phyloP scores from a whole-genome alignment of 2,329 filamentous ascomycete species.

The Triangularia verruculosa region DNA sequence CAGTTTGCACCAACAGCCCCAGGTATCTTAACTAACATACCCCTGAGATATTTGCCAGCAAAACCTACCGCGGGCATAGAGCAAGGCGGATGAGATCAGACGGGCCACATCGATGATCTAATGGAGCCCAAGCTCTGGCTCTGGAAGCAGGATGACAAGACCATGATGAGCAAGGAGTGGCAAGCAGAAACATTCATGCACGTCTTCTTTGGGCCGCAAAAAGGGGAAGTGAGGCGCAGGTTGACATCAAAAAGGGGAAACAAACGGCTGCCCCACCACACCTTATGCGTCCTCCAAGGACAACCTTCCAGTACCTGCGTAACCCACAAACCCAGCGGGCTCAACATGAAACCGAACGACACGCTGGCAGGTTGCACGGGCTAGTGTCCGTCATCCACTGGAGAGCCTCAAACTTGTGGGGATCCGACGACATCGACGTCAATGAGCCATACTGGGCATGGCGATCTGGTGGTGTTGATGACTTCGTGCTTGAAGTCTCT shows the following conservation, averaged over 20 bases:
- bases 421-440: neutral
- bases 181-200: neutral
- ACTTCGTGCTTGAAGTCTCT: neutral
- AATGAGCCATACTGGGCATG: neutral
- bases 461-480: neutral
- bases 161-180: neutral
- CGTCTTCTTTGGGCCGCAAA: neutral
- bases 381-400: neutral
- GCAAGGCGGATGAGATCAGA: neutral
- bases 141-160: neutral
- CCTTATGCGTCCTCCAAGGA: neutral
- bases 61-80: neutral
- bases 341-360: neutral
- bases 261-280: slow-evolving; percentile 1
- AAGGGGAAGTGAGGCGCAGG: neutral
- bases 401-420: slow-evolving; percentile 1
- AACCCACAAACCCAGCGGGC: neutral
- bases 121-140: neutral
- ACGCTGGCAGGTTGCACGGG: neutral
- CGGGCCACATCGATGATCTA: neutral
- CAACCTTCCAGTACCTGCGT: neutral
- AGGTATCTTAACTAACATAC: neutral
- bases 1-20: neutral
- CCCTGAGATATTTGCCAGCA: neutral
- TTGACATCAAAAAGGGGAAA: neutral